Conservation (phyloP, 225 moss, liverwort and hornwort species). For the Marchantia paleacea region DNA sequence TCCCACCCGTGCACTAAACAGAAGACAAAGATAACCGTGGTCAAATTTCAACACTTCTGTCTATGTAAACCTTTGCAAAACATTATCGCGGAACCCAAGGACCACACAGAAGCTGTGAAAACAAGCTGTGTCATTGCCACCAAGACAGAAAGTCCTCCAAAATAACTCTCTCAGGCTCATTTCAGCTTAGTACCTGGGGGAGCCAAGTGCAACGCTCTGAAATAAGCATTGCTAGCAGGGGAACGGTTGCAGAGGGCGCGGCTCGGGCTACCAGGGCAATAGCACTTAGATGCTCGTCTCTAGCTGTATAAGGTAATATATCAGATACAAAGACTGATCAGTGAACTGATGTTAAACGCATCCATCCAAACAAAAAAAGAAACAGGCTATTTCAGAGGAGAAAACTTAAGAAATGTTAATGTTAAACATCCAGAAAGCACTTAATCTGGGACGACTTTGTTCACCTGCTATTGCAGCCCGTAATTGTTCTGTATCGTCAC, state of each 20-base stretch:
- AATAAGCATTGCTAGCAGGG: slow-evolving; percentile 70
- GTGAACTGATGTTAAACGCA: not conserved
- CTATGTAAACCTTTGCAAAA: too few species aligned
- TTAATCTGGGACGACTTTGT: not conserved
- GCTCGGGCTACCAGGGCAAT: slow-evolving; percentile 94
- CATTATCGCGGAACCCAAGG: too few species aligned
- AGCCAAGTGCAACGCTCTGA: slow-evolving; percentile 97
- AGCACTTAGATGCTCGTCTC: slow-evolving; percentile 93
- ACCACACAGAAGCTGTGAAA: too few species aligned
- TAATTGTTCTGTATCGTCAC: slow-evolving; percentile 73
- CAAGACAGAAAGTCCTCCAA: not conserved
- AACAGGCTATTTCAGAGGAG: not conserved
- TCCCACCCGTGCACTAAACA: slow-evolving; percentile 73
- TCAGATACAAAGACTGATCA: not conserved
- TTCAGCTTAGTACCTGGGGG: slow-evolving; percentile 56
- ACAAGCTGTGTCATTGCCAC: too few species aligned
- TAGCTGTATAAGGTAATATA: slow-evolving; percentile 50
- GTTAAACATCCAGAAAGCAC: not conserved
- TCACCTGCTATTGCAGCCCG: slow-evolving; percentile 92
- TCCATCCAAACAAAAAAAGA: not conserved
- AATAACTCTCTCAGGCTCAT: not conserved
- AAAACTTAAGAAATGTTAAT: not conserved
- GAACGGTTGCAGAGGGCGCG: slow-evolving; percentile 86
- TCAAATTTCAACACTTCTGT: too few species aligned
- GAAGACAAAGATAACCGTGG: not conserved